Conservation (phyloP, 2,329 filamentous ascomycete genomes). For the Alternaria sp. region DNA sequence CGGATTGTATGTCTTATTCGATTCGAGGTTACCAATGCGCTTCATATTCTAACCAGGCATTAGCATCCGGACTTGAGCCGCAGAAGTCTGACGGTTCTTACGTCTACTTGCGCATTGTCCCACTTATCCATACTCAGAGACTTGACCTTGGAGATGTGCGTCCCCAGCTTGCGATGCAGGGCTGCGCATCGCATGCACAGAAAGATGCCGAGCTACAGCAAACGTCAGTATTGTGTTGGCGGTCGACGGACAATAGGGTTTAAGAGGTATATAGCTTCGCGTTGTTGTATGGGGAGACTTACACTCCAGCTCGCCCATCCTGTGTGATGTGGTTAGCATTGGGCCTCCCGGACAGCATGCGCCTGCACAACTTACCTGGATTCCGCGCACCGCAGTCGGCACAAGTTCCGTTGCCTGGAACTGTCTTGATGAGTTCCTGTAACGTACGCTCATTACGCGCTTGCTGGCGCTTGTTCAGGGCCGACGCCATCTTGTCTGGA, state of each 20-base stretch:
- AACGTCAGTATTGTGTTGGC: constrained; percentile 24
- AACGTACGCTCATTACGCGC: constrained; percentile 93
- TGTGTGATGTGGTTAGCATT: constrained; percentile 55
- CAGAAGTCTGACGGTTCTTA: constrained; percentile 57
- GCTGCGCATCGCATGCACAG: constrained; percentile 97
- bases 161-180: constrained; percentile 94
- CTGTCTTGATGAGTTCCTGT: constrained; percentile 84
- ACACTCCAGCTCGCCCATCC: constrained; percentile 98
- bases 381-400: constrained; percentile 93
- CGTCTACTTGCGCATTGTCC: constrained; percentile 95
- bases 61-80: constrained; percentile 7
- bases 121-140: constrained; percentile 98
- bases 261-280: not conserved
- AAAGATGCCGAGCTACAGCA: constrained; percentile 83
- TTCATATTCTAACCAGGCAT: constrained; percentile 80
- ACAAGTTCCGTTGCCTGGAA: constrained; percentile 91
- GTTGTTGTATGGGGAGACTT: constrained; percentile 51
- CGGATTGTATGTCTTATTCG: constrained; percentile 91
- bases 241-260: not conserved
- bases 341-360: constrained; percentile 5
- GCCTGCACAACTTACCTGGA: constrained; percentile 71
- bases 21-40: constrained; percentile 83
- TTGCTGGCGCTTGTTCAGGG: constrained; percentile 94
- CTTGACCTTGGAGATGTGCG: constrained; percentile 98
- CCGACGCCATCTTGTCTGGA: constrained; percentile 68